Percentiles rank a stretch among this genome's conserved stretches.
Evolutionary conservation across 176 grass and related monocot genomes (phyloP).

Genomic region (Triticum dicoccoides): DNA sequence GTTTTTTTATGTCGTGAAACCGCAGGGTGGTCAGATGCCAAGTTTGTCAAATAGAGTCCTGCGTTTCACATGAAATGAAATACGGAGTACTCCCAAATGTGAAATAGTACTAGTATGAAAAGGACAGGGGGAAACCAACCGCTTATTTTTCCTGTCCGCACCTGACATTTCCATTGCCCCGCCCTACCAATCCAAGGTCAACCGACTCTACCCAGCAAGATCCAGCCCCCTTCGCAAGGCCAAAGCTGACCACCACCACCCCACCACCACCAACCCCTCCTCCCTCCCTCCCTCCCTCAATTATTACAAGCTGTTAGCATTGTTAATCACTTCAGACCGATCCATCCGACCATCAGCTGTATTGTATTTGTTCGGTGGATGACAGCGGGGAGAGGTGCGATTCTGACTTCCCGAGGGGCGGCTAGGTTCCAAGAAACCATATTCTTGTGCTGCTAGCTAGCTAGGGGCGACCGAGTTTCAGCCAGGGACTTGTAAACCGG

Average conservation of each 20-base stretch:
- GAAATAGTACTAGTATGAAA: not conserved
- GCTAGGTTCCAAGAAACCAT: constrained; percentile 15
- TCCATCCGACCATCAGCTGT: constrained; percentile 1
- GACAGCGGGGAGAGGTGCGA: constrained; percentile 11
- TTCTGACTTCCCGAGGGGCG: not conserved
- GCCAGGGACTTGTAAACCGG: constrained; percentile 8
- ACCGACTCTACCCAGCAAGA: constrained; percentile 41
- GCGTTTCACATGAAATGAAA: not conserved
- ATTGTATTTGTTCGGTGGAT: not conserved
- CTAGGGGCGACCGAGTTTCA: constrained; percentile 1
- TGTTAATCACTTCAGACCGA: constrained; percentile 21
- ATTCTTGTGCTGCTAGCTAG: not conserved
- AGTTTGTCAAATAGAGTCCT: not conserved
- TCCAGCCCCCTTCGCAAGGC: not conserved
- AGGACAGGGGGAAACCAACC: not conserved
- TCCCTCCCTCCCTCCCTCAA: constrained; percentile 5
- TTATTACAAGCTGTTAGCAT: constrained; percentile 28
- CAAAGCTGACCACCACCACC: not conserved
- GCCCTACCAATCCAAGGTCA: constrained; percentile 19
- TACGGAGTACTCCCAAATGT: not conserved
- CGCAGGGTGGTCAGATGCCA: not conserved
- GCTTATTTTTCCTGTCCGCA: constrained; percentile 9
- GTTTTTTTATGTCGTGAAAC: not conserved
- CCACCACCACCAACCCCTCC: constrained; percentile 23
- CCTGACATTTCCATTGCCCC: constrained; percentile 19